A percentile compares a stretch with the other conserved stretches of the same genome.
Evolutionary conservation across 352 stramenopile genomes (phyloP).

Genomic region (Pythium aphanidermatum): DNA sequence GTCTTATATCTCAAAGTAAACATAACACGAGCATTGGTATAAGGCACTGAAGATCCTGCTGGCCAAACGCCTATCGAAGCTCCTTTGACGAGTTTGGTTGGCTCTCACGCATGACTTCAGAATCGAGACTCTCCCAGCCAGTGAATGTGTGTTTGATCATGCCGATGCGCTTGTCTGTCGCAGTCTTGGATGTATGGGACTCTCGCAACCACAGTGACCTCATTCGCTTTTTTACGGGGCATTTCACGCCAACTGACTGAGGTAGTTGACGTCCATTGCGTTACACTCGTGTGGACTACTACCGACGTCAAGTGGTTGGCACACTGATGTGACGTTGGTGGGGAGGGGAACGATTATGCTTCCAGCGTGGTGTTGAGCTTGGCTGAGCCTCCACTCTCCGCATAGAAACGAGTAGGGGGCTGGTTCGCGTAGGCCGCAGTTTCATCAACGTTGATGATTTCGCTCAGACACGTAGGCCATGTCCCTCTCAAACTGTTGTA

Average conservation of each 20-base stretch:
- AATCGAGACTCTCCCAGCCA: slow-evolving; percentile 1
- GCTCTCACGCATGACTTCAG: too few relatives aligned
- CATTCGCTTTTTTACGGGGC: slow-evolving; percentile 7
- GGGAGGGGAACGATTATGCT: slow-evolving; percentile 2
- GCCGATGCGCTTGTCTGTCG: not conserved
- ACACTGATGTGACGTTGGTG: slow-evolving; percentile 13
- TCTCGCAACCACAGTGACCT: slow-evolving; percentile 8
- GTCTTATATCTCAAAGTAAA: too few relatives aligned
- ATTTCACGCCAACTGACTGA: too few relatives aligned
- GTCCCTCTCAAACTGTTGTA: too few relatives aligned
- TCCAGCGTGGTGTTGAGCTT: slow-evolving; percentile 6
- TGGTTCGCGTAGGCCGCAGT: slow-evolving; percentile 14
- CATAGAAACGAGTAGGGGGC: slow-evolving; percentile 9
- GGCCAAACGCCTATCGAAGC: too few relatives aligned
- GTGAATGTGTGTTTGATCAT: slow-evolving; percentile 8
- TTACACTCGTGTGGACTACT: too few relatives aligned
- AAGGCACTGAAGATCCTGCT: too few relatives aligned
- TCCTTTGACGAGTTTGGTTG: too few relatives aligned
- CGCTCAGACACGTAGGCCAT: too few relatives aligned
- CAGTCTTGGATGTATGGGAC: not conserved
- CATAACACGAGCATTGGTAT: too few relatives aligned
- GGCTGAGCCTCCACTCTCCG: slow-evolving; percentile 5
- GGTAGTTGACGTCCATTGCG: too few relatives aligned
- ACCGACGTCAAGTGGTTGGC: slow-evolving; percentile 17
- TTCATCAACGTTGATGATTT: slow-evolving; percentile 21